Base-by-base conservation (phyloP, 805 yeast species). In the Priceomyces medius region DNA sequence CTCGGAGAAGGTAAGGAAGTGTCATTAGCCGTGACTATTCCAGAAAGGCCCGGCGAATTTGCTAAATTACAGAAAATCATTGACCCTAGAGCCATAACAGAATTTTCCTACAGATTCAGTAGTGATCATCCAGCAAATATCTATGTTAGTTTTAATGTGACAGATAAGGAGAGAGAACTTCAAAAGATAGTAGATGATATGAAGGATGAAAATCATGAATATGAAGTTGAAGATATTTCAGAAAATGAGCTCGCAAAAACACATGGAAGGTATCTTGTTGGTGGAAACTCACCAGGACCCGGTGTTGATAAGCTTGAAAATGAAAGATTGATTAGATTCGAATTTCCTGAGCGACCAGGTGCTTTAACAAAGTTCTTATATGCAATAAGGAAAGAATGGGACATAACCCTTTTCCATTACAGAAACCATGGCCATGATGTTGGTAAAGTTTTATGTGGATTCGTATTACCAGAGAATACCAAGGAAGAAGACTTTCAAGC, bases 1-100 rank as follows among this genome's bases (percentile, higher is more conserved):
- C 75, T 93, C n/a, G 99, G 99, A 67, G 98, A 91, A 62, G 99
- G 98, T 42, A 87, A 84, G 53, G 99, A 93, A 69, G 96, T 88
- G 5, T 91, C 95, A 55, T 73, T 93, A 74, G 79, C 86, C 35
- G 88, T 90, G 13, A 83, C 88, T 33, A 88, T 93, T 49, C 97
- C 98, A 18, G 99, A 93, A 62, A 66, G 72, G 34, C 96, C 97
- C 14, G 99, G 98, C 20, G 85, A 95, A 41, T 93, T 93, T 67
- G 74, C 78, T 40, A 77, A 79, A 50, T 74, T 93, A 47, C 95
- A 88, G 56, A 72, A 74, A 28, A 74, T 87, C 33, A 81, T 93
- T 34, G 82, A 83, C 48, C 98, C 99, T 45, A 80, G 98, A 65
- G 73, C 83, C 3, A 88, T 91, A 39, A 93, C 99, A 4, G 99